These are phyloP conservation scores for Camptophora hylomeconis DNA, from an alignment of 2,329 filamentous ascomycete genomes.

Conservation along the genomic window DNA sequence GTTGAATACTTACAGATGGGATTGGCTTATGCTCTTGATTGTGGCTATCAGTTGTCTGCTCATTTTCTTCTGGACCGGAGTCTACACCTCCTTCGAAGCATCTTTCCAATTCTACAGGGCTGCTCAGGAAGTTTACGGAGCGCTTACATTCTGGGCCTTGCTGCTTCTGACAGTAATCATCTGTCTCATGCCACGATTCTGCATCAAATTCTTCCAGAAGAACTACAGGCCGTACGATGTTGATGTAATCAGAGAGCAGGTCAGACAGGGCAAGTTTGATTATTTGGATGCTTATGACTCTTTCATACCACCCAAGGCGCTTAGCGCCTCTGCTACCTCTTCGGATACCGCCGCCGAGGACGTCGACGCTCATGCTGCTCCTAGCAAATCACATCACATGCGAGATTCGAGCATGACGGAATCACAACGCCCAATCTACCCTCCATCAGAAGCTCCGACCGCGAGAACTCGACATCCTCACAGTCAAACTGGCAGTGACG, in stretches of 20 bases:
- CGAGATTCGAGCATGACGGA: conserved; percentile 54
- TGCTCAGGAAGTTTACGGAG: conserved; percentile 64
- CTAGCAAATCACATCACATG: conserved; percentile 31
- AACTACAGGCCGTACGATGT: conserved; percentile 87
- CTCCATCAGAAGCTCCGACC: conserved; percentile 71
- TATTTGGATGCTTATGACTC: conserved; percentile 49
- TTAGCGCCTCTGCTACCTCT: conserved; percentile 40
- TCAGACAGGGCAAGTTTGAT: conserved; percentile 68
- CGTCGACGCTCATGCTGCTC: conserved; percentile 25
- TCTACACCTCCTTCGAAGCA: conserved; percentile 55
- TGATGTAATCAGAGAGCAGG: conserved; percentile 90
- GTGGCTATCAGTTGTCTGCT: conserved; percentile 71
- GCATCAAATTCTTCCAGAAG: conserved; percentile 79
- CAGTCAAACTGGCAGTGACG: conserved; percentile 86
- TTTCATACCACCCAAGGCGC: conserved; percentile 35
- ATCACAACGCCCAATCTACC: conserved; percentile 84
- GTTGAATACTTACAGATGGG: conserved; percentile 95
- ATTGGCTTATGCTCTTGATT: conserved; percentile 85
- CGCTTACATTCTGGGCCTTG: conserved; percentile 77
- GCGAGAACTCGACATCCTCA: conserved; percentile 64
- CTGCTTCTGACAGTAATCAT: conserved; percentile 67
- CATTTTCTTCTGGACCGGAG: conserved; percentile 90
- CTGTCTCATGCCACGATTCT: conserved; percentile 77
- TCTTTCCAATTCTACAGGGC: conserved; percentile 61
- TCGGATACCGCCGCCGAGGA: conserved; percentile 39